phyloP scores from a whole-genome alignment of 306 rosid genomes.

The Sphenostylis stenocarpa region DNA sequence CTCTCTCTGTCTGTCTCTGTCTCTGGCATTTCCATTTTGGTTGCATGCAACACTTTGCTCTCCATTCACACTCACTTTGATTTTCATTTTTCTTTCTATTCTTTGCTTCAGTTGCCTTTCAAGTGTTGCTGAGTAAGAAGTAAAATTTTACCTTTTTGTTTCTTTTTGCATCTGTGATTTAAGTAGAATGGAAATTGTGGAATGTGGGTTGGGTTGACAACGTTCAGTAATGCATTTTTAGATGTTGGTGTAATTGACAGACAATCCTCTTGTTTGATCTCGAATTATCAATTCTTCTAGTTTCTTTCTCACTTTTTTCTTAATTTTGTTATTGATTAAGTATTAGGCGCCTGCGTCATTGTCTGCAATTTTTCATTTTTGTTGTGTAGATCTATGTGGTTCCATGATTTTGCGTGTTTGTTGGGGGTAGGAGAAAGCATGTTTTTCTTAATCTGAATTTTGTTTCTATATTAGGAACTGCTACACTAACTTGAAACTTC shows the following conservation, averaged over 20 bases:
- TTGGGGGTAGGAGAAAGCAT: conserved; percentile 2
- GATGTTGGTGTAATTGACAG: conserved; percentile 17
- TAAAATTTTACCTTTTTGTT: background rate
- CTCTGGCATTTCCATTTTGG: conserved; percentile 41
- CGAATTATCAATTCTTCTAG: background rate
- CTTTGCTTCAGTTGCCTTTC: conserved; percentile 16
- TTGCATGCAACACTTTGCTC: conserved; percentile 36
- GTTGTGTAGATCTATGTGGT: conserved; percentile 29
- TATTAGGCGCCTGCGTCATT: background rate
- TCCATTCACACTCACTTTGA: conserved; percentile 3
- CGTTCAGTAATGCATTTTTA: conserved; percentile 29
- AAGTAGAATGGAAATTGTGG: conserved; percentile 23
- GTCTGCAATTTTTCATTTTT: conserved; percentile 4
- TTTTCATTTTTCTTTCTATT: background rate
- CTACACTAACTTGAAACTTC: conserved; percentile 17
- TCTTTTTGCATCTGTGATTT: background rate
- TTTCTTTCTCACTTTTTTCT: background rate
- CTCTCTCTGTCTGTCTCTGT: background rate
- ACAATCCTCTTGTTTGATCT: conserved; percentile 19
- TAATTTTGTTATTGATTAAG: background rate
- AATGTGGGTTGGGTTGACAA: conserved; percentile 35
- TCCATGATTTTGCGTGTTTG: conserved; percentile 25
- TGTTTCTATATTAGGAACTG: background rate
- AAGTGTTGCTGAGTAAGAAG: background rate
- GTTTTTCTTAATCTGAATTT: background rate